Evolutionary conservation across 208 protist genomes (phyloP).

Genomic region (Endotrypanum monterogeii): DNA sequence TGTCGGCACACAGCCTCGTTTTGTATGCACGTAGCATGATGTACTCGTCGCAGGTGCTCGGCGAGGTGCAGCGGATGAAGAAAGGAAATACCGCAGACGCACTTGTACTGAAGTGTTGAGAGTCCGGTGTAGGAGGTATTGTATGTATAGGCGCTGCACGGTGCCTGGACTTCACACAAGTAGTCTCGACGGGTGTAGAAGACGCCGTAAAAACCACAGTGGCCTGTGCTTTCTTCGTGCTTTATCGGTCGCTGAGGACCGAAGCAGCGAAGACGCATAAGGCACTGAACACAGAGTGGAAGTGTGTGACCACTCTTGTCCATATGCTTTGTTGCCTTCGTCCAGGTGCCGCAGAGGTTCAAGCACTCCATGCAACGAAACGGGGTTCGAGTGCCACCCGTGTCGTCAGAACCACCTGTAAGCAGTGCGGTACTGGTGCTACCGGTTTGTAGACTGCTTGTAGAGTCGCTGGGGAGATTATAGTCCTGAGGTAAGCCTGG

Average conservation of each 20-base stretch:
- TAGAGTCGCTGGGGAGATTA: conserved; percentile 2
- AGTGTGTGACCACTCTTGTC: conserved; percentile 60
- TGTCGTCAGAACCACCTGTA: background rate
- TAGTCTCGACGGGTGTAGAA: conserved; percentile 72
- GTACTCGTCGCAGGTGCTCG: conserved; percentile 55
- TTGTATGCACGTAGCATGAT: conserved; percentile 41
- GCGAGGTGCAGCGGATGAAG: conserved; percentile 54
- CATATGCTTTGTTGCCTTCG: conserved; percentile 67
- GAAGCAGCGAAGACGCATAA: conserved; percentile 57
- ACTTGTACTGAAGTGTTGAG: conserved; percentile 60
- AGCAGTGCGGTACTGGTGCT: background rate
- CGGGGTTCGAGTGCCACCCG: background rate
- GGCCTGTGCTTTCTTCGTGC: conserved; percentile 52
- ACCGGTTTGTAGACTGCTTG: background rate
- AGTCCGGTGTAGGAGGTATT: conserved; percentile 50
- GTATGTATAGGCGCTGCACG: conserved; percentile 28
- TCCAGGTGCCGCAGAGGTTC: conserved; percentile 61
- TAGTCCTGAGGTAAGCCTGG: conserved; percentile 22
- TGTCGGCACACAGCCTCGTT: conserved; percentile 45
- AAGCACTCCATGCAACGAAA: conserved; percentile 77
- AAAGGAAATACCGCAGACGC: conserved; percentile 67
- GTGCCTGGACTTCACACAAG: conserved; percentile 30
- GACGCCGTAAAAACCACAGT: conserved; percentile 65
- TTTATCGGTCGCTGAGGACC: conserved; percentile 46
- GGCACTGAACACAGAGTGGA: conserved; percentile 57